phyloP scores from a whole-genome alignment of 176 grass and related monocot species.

The Juncus effusus region DNA sequence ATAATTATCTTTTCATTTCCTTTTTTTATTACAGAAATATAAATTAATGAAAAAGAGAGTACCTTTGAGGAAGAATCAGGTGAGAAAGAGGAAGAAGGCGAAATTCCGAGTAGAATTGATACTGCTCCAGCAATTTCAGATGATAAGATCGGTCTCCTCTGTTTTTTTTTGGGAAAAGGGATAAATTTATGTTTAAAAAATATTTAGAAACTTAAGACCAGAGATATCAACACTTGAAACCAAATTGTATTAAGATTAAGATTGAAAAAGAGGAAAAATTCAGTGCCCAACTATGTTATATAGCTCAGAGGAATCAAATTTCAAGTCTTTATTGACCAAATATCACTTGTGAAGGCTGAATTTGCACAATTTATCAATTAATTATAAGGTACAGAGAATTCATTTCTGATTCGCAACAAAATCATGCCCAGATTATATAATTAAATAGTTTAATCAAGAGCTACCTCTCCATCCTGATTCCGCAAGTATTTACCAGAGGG shows the following conservation, averaged over 20 bases:
- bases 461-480: conserved; percentile 18
- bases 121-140: conserved; percentile 64
- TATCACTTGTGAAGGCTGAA: too few species aligned
- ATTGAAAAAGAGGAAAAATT: too few species aligned
- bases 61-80: conserved; percentile 66
- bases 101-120: conserved; percentile 89
- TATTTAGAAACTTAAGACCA: background rate
- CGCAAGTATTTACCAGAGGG: conserved; percentile 26
- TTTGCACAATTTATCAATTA: too few species aligned
- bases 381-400: too few species aligned
- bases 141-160: conserved; percentile 40
- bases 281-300: too few species aligned
- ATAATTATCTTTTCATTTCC: background rate
- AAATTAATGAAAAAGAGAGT: conserved; percentile 24
- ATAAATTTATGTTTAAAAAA: background rate
- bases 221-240: too few species aligned
- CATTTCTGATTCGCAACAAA: too few species aligned
- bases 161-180: background rate
- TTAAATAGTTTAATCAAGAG: background rate
- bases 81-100: conserved; percentile 48
- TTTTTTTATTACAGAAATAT: too few species aligned
- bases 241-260: too few species aligned
- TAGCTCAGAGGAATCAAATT: too few species aligned
- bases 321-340: too few species aligned
- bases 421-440: background rate